phyloP scores from a whole-genome alignment of 768 basidiomycete species.

The Roridomyces roridus region DNA sequence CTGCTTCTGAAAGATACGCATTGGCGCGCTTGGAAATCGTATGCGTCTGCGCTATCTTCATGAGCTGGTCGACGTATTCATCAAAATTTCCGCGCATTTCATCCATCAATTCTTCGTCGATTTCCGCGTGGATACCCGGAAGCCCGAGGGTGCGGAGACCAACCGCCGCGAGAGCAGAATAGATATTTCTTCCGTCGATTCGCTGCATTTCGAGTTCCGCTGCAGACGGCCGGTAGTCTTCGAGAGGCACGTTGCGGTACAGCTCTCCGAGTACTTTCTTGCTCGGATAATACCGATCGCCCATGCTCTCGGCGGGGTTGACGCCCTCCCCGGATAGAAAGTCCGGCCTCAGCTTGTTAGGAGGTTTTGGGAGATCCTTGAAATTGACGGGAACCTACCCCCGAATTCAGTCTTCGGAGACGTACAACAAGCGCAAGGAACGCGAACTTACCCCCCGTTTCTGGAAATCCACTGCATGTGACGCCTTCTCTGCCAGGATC shows the following conservation, averaged over 20 bases:
- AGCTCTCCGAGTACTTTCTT: slow-evolving; percentile 48
- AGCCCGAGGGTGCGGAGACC: slow-evolving; percentile 40
- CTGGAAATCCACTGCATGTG: slow-evolving; percentile 54
- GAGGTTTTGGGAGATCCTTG: slow-evolving; percentile 37
- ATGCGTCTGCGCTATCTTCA: slow-evolving; percentile 40
- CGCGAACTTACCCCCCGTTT: slow-evolving; percentile 47
- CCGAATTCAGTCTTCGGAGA: too few species aligned
- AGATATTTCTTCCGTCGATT: slow-evolving; percentile 27
- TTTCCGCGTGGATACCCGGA: slow-evolving; percentile 25
- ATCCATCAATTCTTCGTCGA: slow-evolving; percentile 33
- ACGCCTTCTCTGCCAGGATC: slow-evolving; percentile 48
- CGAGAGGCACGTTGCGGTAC: slow-evolving; percentile 49
- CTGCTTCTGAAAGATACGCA: slow-evolving; percentile 43
- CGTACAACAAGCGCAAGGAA: not conserved
- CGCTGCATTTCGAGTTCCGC: slow-evolving; percentile 12
- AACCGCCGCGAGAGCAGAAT: slow-evolving; percentile 29
- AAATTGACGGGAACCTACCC: slow-evolving; percentile 41
- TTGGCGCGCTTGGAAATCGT: slow-evolving; percentile 44
- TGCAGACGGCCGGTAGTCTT: slow-evolving; percentile 35
- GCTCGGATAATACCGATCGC: slow-evolving; percentile 46
- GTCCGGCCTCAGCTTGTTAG: slow-evolving; percentile 40
- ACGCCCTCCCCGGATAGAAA: slow-evolving; percentile 50
- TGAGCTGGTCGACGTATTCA: slow-evolving; percentile 39
- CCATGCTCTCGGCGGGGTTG: slow-evolving; percentile 22
- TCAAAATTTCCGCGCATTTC: slow-evolving; percentile 46